These are phyloP conservation scores for Fusarium udum DNA, from an alignment of 2,329 filamentous ascomycete genomes.

Conservation along the genomic window DNA sequence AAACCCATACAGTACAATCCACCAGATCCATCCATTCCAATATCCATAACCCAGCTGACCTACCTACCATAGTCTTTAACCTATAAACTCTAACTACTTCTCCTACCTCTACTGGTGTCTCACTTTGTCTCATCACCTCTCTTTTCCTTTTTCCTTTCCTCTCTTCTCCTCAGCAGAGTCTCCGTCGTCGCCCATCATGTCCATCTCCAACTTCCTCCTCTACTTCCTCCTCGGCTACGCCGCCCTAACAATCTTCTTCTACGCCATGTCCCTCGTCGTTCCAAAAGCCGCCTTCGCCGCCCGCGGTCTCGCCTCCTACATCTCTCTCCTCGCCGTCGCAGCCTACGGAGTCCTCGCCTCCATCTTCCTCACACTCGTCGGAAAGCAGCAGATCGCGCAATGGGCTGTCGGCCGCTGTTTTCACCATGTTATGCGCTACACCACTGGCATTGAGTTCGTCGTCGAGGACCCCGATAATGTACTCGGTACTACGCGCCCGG, in stretches of 20 bases:
- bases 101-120: background rate
- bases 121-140: conserved; percentile 2
- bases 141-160: background rate
- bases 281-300: conserved; percentile 73
- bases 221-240: conserved; percentile 63
- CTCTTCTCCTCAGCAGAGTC: background rate
- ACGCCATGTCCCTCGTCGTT: conserved; percentile 67
- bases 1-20: background rate
- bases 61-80: background rate
- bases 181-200: conserved; percentile 45
- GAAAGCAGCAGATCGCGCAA: conserved; percentile 81
- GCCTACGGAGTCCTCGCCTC: conserved; percentile 80
- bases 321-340: conserved; percentile 68
- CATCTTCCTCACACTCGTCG: conserved; percentile 73
- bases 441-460: conserved; percentile 81
- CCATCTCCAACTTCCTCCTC: conserved; percentile 50
- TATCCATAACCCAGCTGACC: conserved; percentile 25
- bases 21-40: background rate
- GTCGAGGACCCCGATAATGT: conserved; percentile 73
- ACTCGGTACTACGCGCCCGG: conserved; percentile 75
- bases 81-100: background rate
- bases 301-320: conserved; percentile 73
- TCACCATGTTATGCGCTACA: conserved; percentile 78
- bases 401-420: conserved; percentile 85
- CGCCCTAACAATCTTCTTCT: conserved; percentile 65